A percentile compares a stretch with the other conserved stretches of the same genome.
Conservation (phyloP, 2,329 filamentous ascomycete genomes). For the Pseudogymnoascus sp. region DNA sequence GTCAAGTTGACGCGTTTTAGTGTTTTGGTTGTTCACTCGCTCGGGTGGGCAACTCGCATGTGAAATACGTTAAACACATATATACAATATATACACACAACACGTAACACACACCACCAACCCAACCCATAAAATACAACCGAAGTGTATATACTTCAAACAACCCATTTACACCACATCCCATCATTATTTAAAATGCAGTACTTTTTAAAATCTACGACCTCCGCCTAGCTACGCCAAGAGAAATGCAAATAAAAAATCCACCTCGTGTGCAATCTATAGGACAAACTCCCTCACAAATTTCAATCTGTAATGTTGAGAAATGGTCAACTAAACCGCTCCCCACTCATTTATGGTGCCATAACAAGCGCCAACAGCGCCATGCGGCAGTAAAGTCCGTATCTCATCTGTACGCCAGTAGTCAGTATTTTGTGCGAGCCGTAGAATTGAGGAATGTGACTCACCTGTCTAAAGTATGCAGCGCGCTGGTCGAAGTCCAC, state of each 20-base stretch:
- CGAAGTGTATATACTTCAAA: constrained; percentile 5
- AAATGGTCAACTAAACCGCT: background rate
- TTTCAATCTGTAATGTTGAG: background rate
- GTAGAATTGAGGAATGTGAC: constrained; percentile 31
- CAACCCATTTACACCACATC: constrained; percentile 4
- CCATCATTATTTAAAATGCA: constrained; percentile 7
- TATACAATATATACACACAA: constrained; percentile 9
- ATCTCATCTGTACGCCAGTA: constrained; percentile 66
- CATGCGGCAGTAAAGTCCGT: constrained; percentile 97
- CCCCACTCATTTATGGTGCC: constrained; percentile 34
- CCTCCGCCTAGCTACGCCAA: constrained; percentile 6
- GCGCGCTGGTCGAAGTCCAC: constrained; percentile 96
- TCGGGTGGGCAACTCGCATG: too few species aligned
- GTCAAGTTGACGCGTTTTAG: too few species aligned
- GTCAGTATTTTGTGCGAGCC: constrained; percentile 3
- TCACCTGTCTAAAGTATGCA: constrained; percentile 98
- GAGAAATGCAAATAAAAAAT: constrained; percentile 5
- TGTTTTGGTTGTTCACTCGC: too few species aligned
- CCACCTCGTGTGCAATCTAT: constrained; percentile 4
- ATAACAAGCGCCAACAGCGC: constrained; percentile 90
- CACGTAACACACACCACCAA: constrained; percentile 6
- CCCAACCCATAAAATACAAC: constrained; percentile 7
- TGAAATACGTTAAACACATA: background rate
- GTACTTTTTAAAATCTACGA: constrained; percentile 8
- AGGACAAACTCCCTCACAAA: background rate